Conservation (phyloP, 495 filamentous ascomycete genomes). For the Stereocaulon alpinum region DNA sequence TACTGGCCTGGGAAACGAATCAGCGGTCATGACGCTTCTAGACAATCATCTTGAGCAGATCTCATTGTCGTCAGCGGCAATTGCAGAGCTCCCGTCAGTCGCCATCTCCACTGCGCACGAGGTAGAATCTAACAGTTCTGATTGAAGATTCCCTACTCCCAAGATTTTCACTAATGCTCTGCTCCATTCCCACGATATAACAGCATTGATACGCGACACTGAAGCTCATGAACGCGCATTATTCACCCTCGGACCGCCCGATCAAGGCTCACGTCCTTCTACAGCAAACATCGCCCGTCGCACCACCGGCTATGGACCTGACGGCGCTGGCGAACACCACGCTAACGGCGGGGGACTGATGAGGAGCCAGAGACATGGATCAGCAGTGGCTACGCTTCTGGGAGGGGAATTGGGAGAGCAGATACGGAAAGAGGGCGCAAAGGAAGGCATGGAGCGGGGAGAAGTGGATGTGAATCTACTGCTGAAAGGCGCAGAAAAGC, state of each 20-base stretch:
- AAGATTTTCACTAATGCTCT: constrained; percentile 94
- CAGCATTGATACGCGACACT: constrained; percentile 86
- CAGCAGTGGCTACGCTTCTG: constrained; percentile 80
- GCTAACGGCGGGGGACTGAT: constrained; percentile 41
- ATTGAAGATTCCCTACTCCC: constrained; percentile 68
- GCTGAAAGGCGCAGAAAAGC: constrained; percentile 78
- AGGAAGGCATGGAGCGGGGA: constrained; percentile 38
- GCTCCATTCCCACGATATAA: constrained; percentile 80
- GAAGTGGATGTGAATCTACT: constrained; percentile 84
- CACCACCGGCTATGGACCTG: constrained; percentile 36
- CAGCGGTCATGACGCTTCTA: constrained; percentile 57
- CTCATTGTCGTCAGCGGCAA: constrained; percentile 65
- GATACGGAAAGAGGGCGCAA: constrained; percentile 51
- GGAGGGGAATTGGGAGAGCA: constrained; percentile 79
- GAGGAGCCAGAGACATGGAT: constrained; percentile 57
- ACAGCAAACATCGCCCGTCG: constrained; percentile 37
- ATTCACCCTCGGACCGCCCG: constrained; percentile 65
- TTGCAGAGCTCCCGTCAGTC: constrained; percentile 71
- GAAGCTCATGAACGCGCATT: constrained; percentile 91
- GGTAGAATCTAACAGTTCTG: background rate
- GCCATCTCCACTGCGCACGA: background rate
- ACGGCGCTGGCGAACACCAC: constrained; percentile 35
- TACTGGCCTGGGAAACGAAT: background rate
- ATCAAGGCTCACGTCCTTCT: constrained; percentile 22
- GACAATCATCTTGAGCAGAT: constrained; percentile 88